Base-by-base conservation (phyloP, 2,329 filamentous ascomycete species). In the Emergomyces pasteurianus region DNA sequence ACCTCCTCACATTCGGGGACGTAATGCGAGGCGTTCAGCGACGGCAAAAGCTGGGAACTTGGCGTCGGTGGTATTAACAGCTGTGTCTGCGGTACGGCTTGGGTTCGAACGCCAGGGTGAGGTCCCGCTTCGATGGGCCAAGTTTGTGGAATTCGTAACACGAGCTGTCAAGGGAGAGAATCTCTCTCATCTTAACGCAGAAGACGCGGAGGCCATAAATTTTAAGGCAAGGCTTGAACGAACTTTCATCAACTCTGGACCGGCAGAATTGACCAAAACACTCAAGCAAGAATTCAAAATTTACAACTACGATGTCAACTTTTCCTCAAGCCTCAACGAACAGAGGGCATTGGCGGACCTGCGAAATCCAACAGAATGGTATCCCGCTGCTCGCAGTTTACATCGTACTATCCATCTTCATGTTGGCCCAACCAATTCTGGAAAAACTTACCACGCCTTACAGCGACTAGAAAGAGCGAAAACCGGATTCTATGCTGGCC, bases 391-490 rank as follows among this genome's bases (percentile, higher is more conserved):
- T 1, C 83, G 95, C 62, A 81, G 84, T 53, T 79, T 94, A 67
- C 89, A 92, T 69, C 82, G 94, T 52, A 92, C 85, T 0, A 82
- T 99, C 47, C 90, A 97, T 76, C 79, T 99, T 23, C 94, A 99
- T 68, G 91, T 99, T 57, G 94, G 94, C 0, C 94, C 94, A 1
- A 99, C 94, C 1, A 99, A 99, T 73, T 97, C 94, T 0, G 94
- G 94, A 61, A 99, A 99, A 79, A 99, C 95, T 0, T 99, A 97
- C 71, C 88, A 91, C 71, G 95, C 94, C 0, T 77, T 99, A 64
- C 87, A 95, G 74, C 85, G 88, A 14, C 80, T 99, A 12, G 90
- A 96, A 71, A 79, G 83, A 57, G 86, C 87, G 2, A 81, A 86
- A 36, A 81, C 80, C 9, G 94, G 94, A 46, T 86, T 96, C 57